phyloP scores from a whole-genome alignment of 257 asterid species.

The Solanum infundibuliforme region DNA sequence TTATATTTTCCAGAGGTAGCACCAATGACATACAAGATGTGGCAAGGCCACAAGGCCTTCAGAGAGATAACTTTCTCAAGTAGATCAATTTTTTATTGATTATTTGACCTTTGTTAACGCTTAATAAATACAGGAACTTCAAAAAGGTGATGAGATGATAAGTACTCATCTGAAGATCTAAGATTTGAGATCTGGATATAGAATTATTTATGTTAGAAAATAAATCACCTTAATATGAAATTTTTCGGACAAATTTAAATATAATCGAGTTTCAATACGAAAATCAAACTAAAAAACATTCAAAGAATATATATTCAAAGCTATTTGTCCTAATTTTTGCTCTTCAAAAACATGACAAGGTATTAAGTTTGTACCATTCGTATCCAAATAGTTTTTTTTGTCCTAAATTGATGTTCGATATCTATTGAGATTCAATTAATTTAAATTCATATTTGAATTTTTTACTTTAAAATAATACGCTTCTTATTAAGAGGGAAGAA shows the following conservation, averaged over 20 bases:
- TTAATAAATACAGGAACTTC: too few relatives aligned
- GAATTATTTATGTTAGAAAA: too few relatives aligned
- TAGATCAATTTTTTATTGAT: background rate
- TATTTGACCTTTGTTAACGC: background rate
- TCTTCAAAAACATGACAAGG: background rate
- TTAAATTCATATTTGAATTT: too few relatives aligned
- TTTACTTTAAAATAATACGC: too few relatives aligned
- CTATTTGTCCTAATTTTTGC: background rate
- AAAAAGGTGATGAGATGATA: too few relatives aligned
- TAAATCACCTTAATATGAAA: background rate
- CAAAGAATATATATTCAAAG: background rate
- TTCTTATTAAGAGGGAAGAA: too few relatives aligned
- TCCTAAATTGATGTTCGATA: too few relatives aligned
- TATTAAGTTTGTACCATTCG: too few relatives aligned
- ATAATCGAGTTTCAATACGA: too few relatives aligned
- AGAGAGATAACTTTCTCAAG: background rate
- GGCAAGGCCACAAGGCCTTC: background rate
- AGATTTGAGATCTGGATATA: background rate
- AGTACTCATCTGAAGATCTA: background rate
- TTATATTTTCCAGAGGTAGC: background rate
- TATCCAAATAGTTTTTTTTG: background rate
- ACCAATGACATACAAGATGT: background rate
- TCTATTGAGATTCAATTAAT: too few relatives aligned
- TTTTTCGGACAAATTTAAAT: too few relatives aligned
- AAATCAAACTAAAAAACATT: too few relatives aligned